Conservation (phyloP, 2,329 filamentous ascomycete species). For the Botrytis deweyae region DNA sequence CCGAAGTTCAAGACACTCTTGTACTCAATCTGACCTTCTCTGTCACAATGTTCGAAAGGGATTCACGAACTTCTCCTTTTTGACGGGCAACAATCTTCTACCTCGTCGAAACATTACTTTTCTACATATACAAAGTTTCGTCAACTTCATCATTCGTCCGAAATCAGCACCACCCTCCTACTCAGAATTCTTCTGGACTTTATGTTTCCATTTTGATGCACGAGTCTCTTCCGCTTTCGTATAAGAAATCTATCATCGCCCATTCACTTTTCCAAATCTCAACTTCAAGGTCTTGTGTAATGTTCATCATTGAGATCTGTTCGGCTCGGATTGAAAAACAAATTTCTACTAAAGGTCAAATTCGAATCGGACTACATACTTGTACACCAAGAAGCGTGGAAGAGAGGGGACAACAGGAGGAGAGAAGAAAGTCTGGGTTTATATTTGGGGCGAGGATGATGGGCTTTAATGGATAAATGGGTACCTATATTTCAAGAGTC, state of each 20-base stretch:
- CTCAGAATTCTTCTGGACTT: not conserved
- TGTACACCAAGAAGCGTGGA: not conserved
- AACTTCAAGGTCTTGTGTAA: not conserved
- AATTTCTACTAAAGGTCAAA: not conserved
- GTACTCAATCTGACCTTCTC: too few relatives aligned
- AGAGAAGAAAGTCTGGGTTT: not conserved
- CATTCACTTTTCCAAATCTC: not conserved
- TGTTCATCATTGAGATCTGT: not conserved
- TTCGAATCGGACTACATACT: not conserved
- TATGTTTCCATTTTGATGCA: not conserved
- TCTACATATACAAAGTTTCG: not conserved
- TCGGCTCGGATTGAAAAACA: not conserved
- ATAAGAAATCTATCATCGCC: too few relatives aligned
- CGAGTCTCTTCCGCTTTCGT: not conserved
- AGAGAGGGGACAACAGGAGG: not conserved
- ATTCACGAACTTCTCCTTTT: not conserved
- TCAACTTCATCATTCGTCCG: not conserved
- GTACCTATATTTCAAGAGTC: not conserved
- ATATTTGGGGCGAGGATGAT: not conserved
- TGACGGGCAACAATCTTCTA: not conserved
- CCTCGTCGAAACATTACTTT: too few relatives aligned
- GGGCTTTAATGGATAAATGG: not conserved
- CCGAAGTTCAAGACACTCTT: not conserved
- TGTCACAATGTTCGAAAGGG: not conserved
- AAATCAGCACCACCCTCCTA: not conserved